Percentiles rank a stretch among this genome's conserved stretches.
Conservation (phyloP, 331 rosid genomes). For the Stylosanthes scabra region DNA sequence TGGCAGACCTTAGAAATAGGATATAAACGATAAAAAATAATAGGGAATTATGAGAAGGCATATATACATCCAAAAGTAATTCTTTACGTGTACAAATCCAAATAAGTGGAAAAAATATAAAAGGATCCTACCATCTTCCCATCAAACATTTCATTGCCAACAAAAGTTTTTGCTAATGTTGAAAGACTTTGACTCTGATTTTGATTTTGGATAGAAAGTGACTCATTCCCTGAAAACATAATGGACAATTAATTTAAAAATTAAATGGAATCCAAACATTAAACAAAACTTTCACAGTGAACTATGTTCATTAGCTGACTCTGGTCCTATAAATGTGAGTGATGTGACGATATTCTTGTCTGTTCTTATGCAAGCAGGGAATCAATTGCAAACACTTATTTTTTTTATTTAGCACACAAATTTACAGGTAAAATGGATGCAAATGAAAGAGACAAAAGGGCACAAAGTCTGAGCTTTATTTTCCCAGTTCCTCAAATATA, state of each 20-base stretch:
- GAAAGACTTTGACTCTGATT: slow-evolving; percentile 56
- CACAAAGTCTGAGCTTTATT: not conserved
- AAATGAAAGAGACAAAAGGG: slow-evolving; percentile 4
- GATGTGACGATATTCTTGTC: not conserved
- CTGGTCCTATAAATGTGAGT: slow-evolving; percentile 7
- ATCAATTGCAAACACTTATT: not conserved
- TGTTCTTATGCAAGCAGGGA: not conserved
- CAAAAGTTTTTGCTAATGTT: slow-evolving; percentile 64
- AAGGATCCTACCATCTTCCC: slow-evolving; percentile 76
- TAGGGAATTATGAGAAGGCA: not conserved
- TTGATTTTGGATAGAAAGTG: slow-evolving; percentile 48
- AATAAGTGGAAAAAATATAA: slow-evolving; percentile 28
- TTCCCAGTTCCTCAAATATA: slow-evolving; percentile 9
- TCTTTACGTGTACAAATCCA: not conserved
- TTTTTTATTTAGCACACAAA: not conserved
- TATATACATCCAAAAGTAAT: slow-evolving; percentile 15
- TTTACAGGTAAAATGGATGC: not conserved
- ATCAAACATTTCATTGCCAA: slow-evolving; percentile 68
- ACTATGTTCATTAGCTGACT: slow-evolving; percentile 1
- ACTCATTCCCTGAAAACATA: slow-evolving; percentile 65
- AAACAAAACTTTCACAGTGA: not conserved
- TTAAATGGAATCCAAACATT: slow-evolving; percentile 8
- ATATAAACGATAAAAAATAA: slow-evolving; percentile 30
- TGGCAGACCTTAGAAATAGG: slow-evolving; percentile 25
- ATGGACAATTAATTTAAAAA: slow-evolving; percentile 18